phyloP scores from a whole-genome alignment of 2,329 filamentous ascomycete species.

The Fusarium guadeloupense region DNA sequence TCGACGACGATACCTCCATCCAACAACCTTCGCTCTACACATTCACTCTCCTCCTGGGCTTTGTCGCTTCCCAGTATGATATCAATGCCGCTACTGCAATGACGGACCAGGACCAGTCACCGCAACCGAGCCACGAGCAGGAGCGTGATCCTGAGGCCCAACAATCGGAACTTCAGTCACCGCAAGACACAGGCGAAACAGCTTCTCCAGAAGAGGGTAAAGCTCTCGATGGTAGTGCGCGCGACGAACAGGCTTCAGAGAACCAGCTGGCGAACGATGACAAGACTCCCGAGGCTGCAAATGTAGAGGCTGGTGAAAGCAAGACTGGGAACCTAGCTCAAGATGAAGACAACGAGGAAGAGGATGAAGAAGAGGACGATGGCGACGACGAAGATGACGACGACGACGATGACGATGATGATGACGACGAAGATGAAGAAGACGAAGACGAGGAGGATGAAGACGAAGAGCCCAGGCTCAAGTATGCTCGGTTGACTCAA shows the following conservation, averaged over 20 bases:
- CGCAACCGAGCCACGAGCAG: constrained; percentile 46
- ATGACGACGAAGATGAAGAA: constrained; percentile 65
- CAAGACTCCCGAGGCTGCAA: constrained; percentile 1
- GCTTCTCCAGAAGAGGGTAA: constrained; percentile 8
- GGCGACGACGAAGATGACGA: constrained; percentile 40
- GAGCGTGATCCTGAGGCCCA: constrained; percentile 29
- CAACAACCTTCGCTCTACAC: constrained; percentile 17
- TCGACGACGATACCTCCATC: constrained; percentile 2
- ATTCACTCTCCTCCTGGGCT: constrained; percentile 21
- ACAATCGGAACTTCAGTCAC: constrained; percentile 28
- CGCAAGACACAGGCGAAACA: constrained; percentile 21
- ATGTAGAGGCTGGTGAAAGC: constrained; percentile 12
- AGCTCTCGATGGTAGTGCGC: constrained; percentile 33
- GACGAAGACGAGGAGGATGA: constrained; percentile 83
- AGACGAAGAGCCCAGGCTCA: constrained; percentile 92
- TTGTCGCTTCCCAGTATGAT: constrained; percentile 43
- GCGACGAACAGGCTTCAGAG: constrained; percentile 52
- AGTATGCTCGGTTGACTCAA: constrained; percentile 88
- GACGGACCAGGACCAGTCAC: constrained; percentile 55
- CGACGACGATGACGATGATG: constrained; percentile 51
- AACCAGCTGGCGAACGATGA: constrained; percentile 34
- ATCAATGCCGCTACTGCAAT: constrained; percentile 47
- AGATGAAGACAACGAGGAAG: constrained; percentile 20
- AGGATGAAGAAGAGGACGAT: constrained; percentile 23
- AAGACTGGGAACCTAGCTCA: constrained; percentile 36